phyloP scores from a whole-genome alignment of 208 protist species.

The Trichomonas gallinae region DNA sequence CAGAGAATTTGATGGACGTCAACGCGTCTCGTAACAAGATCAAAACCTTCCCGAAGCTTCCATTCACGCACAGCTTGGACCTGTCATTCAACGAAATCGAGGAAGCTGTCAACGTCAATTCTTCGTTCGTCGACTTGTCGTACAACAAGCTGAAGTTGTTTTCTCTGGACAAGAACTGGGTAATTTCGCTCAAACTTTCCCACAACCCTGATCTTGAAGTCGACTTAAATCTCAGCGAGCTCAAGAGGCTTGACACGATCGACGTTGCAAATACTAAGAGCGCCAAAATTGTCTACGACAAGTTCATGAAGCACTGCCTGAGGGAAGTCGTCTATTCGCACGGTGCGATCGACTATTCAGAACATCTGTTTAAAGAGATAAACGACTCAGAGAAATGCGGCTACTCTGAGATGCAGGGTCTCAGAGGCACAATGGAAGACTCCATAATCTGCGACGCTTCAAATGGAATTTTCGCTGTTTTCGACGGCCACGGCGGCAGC shows the following conservation, averaged over 20 bases:
- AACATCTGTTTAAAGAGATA: neutral
- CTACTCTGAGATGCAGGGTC: neutral
- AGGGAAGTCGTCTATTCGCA: neutral
- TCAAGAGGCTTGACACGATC: neutral
- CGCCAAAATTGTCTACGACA: neutral
- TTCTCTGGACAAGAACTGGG: neutral
- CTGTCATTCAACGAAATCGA: neutral
- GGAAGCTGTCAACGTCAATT: neutral
- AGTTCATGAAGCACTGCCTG: neutral
- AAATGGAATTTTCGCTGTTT: neutral
- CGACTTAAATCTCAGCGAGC: neutral
- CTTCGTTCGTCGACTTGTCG: neutral
- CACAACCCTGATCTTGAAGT: neutral
- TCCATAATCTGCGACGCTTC: neutral
- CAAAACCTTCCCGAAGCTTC: neutral
- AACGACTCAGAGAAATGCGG: neutral
- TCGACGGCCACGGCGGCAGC: neutral
- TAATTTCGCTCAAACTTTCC: neutral
- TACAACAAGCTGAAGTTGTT: neutral
- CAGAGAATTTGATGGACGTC: neutral
- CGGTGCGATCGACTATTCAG: too few species aligned
- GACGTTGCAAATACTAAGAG: neutral
- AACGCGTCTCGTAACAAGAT: neutral
- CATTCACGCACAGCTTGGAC: neutral
- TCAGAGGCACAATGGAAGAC: neutral